These are phyloP conservation scores for Darksidea phi DNA, from an alignment of 495 filamentous ascomycete genomes.

Conservation along the genomic window DNA sequence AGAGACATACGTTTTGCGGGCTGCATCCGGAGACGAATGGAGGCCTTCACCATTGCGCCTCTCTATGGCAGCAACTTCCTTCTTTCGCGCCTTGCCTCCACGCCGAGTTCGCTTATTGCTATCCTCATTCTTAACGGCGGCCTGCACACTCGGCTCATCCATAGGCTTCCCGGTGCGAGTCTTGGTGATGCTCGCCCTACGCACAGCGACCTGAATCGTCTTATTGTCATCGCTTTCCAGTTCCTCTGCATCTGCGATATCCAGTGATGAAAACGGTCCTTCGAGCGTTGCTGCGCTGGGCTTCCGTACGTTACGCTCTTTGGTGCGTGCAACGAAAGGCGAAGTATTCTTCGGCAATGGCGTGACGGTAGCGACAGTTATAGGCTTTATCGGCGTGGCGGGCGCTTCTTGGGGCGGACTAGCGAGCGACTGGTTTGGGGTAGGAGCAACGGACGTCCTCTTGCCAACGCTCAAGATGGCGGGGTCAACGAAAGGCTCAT, in stretches of 20 bases:
- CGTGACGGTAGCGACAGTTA: conserved; percentile 27
- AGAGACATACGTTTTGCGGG: conserved; percentile 28
- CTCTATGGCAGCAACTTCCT: conserved; percentile 30
- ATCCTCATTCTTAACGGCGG: conserved; percentile 15
- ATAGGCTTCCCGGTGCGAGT: conserved; percentile 37
- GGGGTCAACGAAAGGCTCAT: conserved; percentile 41
- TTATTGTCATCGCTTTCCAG: conserved; percentile 28
- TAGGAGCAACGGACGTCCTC: conserved; percentile 20
- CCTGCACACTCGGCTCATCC: conserved; percentile 24
- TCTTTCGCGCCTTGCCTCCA: conserved; percentile 31
- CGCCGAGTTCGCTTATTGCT: conserved; percentile 20
- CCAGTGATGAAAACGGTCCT: conserved; percentile 35
- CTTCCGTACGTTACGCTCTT: conserved; percentile 23
- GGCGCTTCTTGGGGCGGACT: conserved; percentile 36
- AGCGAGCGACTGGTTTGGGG: conserved; percentile 12
- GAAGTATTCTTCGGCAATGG: conserved; percentile 38
- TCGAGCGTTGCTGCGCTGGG: conserved; percentile 36
- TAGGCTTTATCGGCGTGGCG: conserved; percentile 40
- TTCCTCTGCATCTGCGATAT: conserved; percentile 34
- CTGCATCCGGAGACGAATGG: conserved; percentile 31
- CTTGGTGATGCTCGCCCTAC: conserved; percentile 33
- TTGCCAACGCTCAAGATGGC: conserved; percentile 45
- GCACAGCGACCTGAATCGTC: conserved; percentile 2
- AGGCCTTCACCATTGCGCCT: conserved; percentile 28
- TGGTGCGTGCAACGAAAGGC: conserved; percentile 37